phyloP scores from a whole-genome alignment of 192 early-diverging fungal species.

The Gonapodya sp. region DNA sequence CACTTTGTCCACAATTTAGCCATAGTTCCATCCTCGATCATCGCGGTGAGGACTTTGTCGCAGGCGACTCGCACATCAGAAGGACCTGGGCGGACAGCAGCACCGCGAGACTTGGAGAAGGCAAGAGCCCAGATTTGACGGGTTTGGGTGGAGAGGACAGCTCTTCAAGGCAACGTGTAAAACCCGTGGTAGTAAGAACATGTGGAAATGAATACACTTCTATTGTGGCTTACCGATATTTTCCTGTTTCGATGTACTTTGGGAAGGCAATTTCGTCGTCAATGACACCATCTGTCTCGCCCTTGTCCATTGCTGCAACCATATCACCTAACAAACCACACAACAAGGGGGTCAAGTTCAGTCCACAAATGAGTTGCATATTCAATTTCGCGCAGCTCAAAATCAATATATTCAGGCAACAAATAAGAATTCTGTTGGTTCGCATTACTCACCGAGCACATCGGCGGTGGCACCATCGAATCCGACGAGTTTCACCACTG shows the following conservation, averaged over 20 bases:
- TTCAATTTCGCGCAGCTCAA: too few relatives aligned
- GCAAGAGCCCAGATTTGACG: neutral
- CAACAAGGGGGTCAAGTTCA: too few relatives aligned
- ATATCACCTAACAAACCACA: neutral
- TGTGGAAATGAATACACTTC: neutral
- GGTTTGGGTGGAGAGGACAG: neutral
- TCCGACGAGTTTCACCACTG: neutral
- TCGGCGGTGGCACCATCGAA: conserved; percentile 6
- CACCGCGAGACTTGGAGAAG: neutral
- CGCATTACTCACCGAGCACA: neutral
- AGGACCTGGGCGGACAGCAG: neutral
- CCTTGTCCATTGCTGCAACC: conserved; percentile 4
- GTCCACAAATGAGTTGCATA: too few relatives aligned
- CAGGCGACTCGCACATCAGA: neutral
- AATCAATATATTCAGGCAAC: too few relatives aligned
- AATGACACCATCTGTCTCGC: conserved; percentile 2
- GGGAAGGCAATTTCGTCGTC: conserved; percentile 12
- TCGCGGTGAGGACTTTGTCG: neutral
- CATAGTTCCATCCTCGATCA: neutral
- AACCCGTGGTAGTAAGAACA: neutral
- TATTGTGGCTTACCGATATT: neutral
- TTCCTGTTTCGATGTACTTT: neutral
- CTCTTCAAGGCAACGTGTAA: neutral
- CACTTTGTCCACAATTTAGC: neutral
- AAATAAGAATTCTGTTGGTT: too few relatives aligned